A percentile compares a stretch with the other conserved stretches of the same genome.
These are phyloP conservation scores for Climacium dendroides DNA, from an alignment of 225 moss, liverwort and hornwort genomes.

Conservation along the genomic window DNA sequence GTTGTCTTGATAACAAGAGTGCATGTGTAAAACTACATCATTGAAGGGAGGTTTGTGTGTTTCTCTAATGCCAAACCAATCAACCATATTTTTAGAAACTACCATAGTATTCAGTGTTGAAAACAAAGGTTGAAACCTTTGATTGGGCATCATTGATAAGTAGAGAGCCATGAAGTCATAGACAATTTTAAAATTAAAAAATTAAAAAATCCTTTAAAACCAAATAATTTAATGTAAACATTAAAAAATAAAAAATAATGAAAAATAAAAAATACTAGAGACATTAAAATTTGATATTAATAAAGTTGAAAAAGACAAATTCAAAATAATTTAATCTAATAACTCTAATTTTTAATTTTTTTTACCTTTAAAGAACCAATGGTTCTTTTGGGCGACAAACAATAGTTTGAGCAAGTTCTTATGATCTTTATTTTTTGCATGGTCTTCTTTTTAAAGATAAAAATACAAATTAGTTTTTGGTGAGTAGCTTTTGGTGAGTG, in stretches of 20 bases:
- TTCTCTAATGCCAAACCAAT: neutral
- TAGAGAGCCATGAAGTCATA: accelerated
- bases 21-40: neutral
- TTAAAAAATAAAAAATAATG: too few relatives aligned
- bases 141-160: neutral
- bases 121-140: too few relatives aligned
- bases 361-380: too few relatives aligned
- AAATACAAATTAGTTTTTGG: neutral
- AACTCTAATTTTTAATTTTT: too few relatives aligned
- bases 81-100: too few relatives aligned
- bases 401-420: neutral
- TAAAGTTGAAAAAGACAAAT: neutral
- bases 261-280: neutral
- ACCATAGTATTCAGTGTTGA: too few relatives aligned
- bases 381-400: accelerated
- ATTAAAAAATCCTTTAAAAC: neutral
- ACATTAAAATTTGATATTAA: too few relatives aligned
- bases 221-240: neutral
- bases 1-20: neutral
- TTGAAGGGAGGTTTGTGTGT: neutral
- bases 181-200: neutral
- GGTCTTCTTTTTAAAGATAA: neutral
- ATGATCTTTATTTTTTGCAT: neutral
- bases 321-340: accelerated
- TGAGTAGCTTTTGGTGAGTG: too few relatives aligned